phyloP scores from a whole-genome alignment of 2,329 filamentous ascomycete species.

The Trichoderma arundinaceum region DNA sequence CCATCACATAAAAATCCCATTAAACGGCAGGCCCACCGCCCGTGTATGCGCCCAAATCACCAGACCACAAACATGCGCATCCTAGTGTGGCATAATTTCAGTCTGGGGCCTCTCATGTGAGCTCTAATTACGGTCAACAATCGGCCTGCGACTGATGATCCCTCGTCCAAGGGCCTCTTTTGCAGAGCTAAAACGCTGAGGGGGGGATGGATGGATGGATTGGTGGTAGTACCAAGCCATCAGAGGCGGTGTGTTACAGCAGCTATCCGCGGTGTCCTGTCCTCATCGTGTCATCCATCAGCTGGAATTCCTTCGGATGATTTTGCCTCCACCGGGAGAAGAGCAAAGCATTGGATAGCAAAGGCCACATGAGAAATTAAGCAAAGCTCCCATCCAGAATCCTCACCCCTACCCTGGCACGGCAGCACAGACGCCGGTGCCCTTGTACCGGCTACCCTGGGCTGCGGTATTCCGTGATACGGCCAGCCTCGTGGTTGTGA shows the following conservation, averaged over 20 bases:
- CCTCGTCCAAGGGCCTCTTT: slow-evolving; percentile 10
- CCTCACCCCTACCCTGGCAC: neutral
- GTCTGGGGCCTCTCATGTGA: slow-evolving; percentile 6
- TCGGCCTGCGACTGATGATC: slow-evolving; percentile 3
- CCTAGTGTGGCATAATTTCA: neutral
- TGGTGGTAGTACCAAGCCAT: slow-evolving; percentile 7
- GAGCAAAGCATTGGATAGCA: neutral
- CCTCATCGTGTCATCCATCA: slow-evolving; percentile 7
- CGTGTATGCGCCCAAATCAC: slow-evolving; percentile 25
- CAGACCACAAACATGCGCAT: slow-evolving; percentile 14
- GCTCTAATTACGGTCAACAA: slow-evolving; percentile 10
- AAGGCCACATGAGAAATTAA: neutral
- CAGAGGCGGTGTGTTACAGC: slow-evolving; percentile 27
- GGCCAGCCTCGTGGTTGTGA: slow-evolving; percentile 30
- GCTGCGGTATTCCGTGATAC: slow-evolving; percentile 25
- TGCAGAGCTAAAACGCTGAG: slow-evolving; percentile 14
- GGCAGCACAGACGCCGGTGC: neutral
- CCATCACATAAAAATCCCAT: neutral
- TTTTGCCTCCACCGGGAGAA: slow-evolving; percentile 3
- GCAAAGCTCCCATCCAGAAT: neutral
- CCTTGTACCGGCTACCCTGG: slow-evolving; percentile 16
- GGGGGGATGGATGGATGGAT: neutral
- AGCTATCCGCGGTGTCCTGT: slow-evolving; percentile 18
- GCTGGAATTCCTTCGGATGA: slow-evolving; percentile 1
- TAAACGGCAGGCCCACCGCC: slow-evolving; percentile 14